These are phyloP conservation scores for Rhododendron ferrugineum DNA, from an alignment of 148 eudicot species.

Conservation along the genomic window DNA sequence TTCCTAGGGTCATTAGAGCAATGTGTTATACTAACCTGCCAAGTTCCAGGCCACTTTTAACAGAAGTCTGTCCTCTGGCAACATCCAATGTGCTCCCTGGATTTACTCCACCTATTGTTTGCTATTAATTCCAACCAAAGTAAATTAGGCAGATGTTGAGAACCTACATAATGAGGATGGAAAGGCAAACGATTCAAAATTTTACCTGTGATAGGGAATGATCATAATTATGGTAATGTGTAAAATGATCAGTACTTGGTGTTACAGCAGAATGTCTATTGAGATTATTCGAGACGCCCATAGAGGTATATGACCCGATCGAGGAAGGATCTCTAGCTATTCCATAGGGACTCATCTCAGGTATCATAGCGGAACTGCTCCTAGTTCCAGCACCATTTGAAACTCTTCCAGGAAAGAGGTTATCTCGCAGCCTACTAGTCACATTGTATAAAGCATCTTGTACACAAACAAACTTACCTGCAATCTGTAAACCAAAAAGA, in stretches of 20 bases:
- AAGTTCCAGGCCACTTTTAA: conserved; percentile 44
- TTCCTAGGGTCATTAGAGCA: not conserved
- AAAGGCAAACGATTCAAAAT: not conserved
- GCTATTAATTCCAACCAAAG: conserved; percentile 15
- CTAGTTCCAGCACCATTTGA: conserved; percentile 28
- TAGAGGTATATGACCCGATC: conserved; percentile 23
- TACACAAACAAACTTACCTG: conserved; percentile 64
- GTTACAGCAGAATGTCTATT: conserved; percentile 30
- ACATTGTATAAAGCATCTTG: conserved; percentile 68
- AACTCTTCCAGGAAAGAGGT: conserved; percentile 29
- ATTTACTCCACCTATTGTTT: conserved; percentile 34
- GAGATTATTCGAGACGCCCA: conserved; percentile 21
- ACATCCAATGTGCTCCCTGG: conserved; percentile 30
- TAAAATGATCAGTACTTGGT: conserved; percentile 33
- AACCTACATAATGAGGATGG: not conserved
- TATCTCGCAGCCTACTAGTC: conserved; percentile 56
- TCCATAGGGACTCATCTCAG: conserved; percentile 23
- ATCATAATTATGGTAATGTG: conserved; percentile 28
- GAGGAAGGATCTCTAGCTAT: conserved; percentile 28
- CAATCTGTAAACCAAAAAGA: conserved; percentile 41
- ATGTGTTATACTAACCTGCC: conserved; percentile 50
- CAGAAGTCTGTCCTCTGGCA: conserved; percentile 38
- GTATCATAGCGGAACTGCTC: conserved; percentile 18
- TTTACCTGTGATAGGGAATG: conserved; percentile 47
- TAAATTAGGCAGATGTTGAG: conserved; percentile 1